Conservation (phyloP, 2,329 filamentous ascomycete genomes). For the Plenodomus biglobosus region DNA sequence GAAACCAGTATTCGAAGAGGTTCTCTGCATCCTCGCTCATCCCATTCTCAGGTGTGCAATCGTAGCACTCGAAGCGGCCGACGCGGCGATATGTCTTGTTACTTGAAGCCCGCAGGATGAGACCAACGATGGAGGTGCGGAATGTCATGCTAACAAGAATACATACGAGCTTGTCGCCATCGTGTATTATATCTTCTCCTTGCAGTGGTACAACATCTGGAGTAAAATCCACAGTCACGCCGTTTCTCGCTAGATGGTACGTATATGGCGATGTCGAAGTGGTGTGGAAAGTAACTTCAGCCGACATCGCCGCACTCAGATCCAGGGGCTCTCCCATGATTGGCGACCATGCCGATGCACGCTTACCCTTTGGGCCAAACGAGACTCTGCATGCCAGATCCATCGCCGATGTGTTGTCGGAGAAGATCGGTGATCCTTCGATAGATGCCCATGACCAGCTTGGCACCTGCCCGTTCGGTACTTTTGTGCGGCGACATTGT, state of each 20-base stretch:
- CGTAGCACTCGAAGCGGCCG: constrained; percentile 42
- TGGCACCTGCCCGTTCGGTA: constrained; percentile 23
- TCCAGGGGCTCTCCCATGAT: constrained; percentile 32
- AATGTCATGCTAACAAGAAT: constrained; percentile 43
- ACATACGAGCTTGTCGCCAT: constrained; percentile 37
- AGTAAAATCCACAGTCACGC: constrained; percentile 35
- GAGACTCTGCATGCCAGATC: constrained; percentile 38
- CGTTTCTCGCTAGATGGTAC: constrained; percentile 31
- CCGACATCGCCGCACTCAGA: constrained; percentile 39
- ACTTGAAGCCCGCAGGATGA: constrained; percentile 30
- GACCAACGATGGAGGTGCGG: constrained; percentile 38
- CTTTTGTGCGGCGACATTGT: constrained; percentile 27
- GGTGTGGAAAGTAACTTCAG: constrained; percentile 31
- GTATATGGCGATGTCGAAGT: constrained; percentile 10
- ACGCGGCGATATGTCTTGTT: constrained; percentile 35
- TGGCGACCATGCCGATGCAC: constrained; percentile 33
- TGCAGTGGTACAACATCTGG: constrained; percentile 34
- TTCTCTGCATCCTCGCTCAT: constrained; percentile 42
- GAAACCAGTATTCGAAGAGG: constrained; percentile 41
- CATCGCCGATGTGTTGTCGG: constrained; percentile 42
- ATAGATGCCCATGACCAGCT: constrained; percentile 44
- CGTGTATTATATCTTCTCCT: constrained; percentile 28
- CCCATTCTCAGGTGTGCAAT: constrained; percentile 31
- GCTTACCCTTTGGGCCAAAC: constrained; percentile 28
- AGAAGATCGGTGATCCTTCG: constrained; percentile 40